Base-by-base conservation (phyloP, 1,284 basidiomycete species). In the Exobasidium rhododendri region DNA sequence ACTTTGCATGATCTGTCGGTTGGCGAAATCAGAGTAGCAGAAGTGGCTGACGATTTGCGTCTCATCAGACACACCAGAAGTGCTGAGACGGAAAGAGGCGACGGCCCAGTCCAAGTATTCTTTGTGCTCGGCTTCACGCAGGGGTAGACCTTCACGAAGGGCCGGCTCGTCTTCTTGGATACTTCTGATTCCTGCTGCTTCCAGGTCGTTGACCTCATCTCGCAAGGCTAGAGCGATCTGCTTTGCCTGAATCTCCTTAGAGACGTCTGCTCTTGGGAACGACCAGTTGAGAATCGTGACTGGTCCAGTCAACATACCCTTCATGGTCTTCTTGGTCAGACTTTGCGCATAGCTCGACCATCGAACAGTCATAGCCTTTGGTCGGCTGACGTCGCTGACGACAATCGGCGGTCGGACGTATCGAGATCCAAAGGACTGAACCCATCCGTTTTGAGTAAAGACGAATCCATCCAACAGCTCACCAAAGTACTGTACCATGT, bases 401-500 rank as follows among this genome's bases (percentile, higher is more conserved):
- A 99, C 88, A 83, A 98, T 97, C 65, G 96, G 96, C 60, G 96
- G 96, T 76, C 96, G 94, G 70, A 99, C 96, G 83, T 97, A 98
- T 79, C 92, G 92, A 20, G 79, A 80, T 58, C 77, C 77, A 81
- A 94, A 99, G 82, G 92, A 96, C 85, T 99, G 96, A 44, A 99
- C 96, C 96, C 96, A 99, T 63, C 87, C 96, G 77, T 97, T 94
- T 84, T 97, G 92, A 65, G 93, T 97, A 83, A 96, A 97, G 82
- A 91, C 92, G 81, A 98, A 97, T 74, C 96, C 96, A 67, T 88
- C 85, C 74, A 99, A 85, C 80, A 89, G 91, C 84, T 99, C 96
- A 79, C 96, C 96, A 77, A 98, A 99, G 89, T 99, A 99, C 84
- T 97, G 92, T 65, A 97, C 81, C 94, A 97, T 97, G 86, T 97